Evolutionary conservation across 1,284 basidiomycete genomes (phyloP), one percentile per base, ranked within the genome.

Genomic region (Marasmius tenuissimus): DNA sequence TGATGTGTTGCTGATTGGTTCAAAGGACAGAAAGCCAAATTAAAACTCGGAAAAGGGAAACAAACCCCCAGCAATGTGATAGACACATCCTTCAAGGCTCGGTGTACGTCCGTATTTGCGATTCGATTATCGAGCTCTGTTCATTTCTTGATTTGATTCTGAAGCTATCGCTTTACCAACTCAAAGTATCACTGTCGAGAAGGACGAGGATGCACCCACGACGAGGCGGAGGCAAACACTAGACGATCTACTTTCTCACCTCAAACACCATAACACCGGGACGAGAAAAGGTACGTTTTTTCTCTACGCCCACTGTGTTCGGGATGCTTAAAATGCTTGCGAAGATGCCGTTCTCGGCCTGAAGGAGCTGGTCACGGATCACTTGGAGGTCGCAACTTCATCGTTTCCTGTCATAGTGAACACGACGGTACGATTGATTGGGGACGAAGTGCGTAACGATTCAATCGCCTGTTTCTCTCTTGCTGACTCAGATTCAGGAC

Each of bases 1-100:
- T 40, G 48, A 55, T 49, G 37, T 62, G 18, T 33, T 51, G 60
- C 59, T 65, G 16, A 69, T 56, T 45, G 16, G 12, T 65, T 40
- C 42, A 55, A 59, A 61, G 62, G 35, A 37, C 38, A 97, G 94
- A 98, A 97, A 93, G 88, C 93, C 27, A 98, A 94, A 75, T 84
- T 97, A 52, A 98, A 97, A 76, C 90, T 99, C 56, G 97, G 97
- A 39, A 98, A 97, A 75, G 94, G 93, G 54, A 98, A 97, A 75
- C 87, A 92, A 71, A 71, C 80, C 8, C 83, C 94, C 9, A 85
- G 79, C 58, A 98, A 98, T 84, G 92, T 88, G 9, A 88, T 97
- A 66, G 94, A 98, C 74, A 98, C 96, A 0, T 96, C 95, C 0
- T 98, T 97, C 85, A 97, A 96, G 75, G 89, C 94, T 49, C 85